Evolutionary conservation across 2,329 filamentous ascomycete species (phyloP).

Genomic region (Talaromyces sp.): DNA sequence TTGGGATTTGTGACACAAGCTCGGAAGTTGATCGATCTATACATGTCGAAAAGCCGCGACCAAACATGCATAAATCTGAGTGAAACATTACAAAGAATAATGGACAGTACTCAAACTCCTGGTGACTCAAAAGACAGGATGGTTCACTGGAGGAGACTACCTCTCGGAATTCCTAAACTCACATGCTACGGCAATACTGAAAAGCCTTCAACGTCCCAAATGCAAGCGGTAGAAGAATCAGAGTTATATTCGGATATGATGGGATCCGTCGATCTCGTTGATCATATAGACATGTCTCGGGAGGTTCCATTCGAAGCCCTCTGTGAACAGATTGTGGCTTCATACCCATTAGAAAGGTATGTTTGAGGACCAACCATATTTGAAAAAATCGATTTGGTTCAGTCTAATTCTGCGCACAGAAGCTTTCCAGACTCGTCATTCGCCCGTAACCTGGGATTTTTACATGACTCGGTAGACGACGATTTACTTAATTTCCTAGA

Average conservation of each 20-base stretch:
- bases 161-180: neutral
- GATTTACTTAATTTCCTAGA: neutral
- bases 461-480: neutral
- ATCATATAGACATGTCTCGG: neutral
- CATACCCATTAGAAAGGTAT: neutral
- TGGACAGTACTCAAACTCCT: neutral
- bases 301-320: neutral
- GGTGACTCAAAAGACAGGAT: neutral
- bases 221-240: neutral
- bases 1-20: constrained; percentile 1
- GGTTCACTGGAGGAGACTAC: neutral
- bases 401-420: neutral
- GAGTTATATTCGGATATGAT: neutral
- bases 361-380: neutral
- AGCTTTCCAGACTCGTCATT: neutral
- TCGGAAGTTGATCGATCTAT: neutral
- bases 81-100: neutral
- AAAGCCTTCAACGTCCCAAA: neutral
- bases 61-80: neutral
- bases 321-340: constrained; percentile 4
- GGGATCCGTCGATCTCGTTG: neutral
- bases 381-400: neutral
- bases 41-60: neutral
- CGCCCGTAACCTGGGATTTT: constrained; percentile 3
- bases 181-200: neutral